Evolutionary conservation across 805 yeast species (phyloP).

Genomic region (Candida boidinii): DNA sequence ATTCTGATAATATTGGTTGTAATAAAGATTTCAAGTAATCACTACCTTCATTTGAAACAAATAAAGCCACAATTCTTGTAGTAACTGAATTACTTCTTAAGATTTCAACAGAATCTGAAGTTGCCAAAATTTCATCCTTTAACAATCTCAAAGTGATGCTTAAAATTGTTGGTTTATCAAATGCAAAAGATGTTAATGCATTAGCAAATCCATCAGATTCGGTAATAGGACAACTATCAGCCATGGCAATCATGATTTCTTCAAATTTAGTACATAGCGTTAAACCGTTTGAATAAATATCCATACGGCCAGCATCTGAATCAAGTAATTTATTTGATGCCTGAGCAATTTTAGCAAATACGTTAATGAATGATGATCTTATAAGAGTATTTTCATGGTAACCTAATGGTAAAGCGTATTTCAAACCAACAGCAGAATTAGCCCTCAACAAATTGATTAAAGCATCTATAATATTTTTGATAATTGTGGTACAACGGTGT

Average conservation of each 20-base stretch:
- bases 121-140: conserved; percentile 50
- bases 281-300: conserved; percentile 5
- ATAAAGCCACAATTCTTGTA: conserved; percentile 64
- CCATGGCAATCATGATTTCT: conserved; percentile 41
- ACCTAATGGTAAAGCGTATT: conserved; percentile 70
- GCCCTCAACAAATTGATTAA: conserved; percentile 63
- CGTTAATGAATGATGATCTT: conserved; percentile 66
- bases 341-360: conserved; percentile 56
- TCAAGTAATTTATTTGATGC: conserved; percentile 7
- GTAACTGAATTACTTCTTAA: conserved; percentile 77
- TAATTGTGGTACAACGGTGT: conserved; percentile 48
- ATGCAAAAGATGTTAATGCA: conserved; percentile 49
- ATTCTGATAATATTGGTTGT: conserved; percentile 46
- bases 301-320: conserved; percentile 1
- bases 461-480: conserved; percentile 56
- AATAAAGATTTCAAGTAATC: conserved; percentile 47
- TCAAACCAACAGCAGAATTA: conserved; percentile 71
- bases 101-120: conserved; percentile 60
- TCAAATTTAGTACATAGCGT: conserved; percentile 22
- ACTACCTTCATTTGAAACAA: conserved; percentile 59
- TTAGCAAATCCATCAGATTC: conserved; percentile 69
- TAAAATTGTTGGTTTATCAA: conserved; percentile 26
- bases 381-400: conserved; percentile 60
- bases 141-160: conserved; percentile 47
- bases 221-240: conserved; percentile 53